Conservation (phyloP, 1,284 basidiomycete species). For the Tilletia walkeri region DNA sequence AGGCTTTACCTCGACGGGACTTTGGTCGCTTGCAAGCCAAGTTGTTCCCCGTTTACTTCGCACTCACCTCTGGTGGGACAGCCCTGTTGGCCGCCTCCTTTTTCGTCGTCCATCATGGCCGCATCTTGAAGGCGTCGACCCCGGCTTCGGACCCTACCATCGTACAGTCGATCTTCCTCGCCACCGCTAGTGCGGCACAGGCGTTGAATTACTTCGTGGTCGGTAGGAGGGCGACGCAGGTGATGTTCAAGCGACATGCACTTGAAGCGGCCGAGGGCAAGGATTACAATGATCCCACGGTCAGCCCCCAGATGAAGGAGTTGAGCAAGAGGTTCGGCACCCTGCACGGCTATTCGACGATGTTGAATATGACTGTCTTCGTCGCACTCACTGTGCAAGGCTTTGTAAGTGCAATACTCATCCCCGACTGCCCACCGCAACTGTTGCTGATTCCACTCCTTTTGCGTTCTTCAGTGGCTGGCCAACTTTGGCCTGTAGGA, state of each 20-base stretch:
- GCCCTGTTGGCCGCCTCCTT: not conserved
- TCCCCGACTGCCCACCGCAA: not conserved
- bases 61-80: not conserved
- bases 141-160: constrained; percentile 13
- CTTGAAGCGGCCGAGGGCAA: constrained; percentile 15
- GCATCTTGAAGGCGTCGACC: not conserved
- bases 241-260: constrained; percentile 12
- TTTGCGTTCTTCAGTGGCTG: not conserved
- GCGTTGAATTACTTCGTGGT: constrained; percentile 2
- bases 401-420: not conserved
- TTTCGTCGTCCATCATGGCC: not conserved
- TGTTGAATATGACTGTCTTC: constrained; percentile 1
- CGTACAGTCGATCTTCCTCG: constrained; percentile 6
- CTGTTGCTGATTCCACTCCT: not conserved
- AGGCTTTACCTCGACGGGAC: not conserved
- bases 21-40: constrained; percentile 13
- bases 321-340: constrained; percentile 3
- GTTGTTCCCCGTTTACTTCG: constrained; percentile 11
- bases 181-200: not conserved
- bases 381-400: not conserved
- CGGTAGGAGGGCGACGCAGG: not conserved
- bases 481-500: constrained; percentile 8
- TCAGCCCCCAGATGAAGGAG: constrained; percentile 16
- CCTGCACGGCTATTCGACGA: not conserved
- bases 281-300: constrained; percentile 6